Conservation (phyloP, 805 yeast species). For the Kuraishia hungarica region DNA sequence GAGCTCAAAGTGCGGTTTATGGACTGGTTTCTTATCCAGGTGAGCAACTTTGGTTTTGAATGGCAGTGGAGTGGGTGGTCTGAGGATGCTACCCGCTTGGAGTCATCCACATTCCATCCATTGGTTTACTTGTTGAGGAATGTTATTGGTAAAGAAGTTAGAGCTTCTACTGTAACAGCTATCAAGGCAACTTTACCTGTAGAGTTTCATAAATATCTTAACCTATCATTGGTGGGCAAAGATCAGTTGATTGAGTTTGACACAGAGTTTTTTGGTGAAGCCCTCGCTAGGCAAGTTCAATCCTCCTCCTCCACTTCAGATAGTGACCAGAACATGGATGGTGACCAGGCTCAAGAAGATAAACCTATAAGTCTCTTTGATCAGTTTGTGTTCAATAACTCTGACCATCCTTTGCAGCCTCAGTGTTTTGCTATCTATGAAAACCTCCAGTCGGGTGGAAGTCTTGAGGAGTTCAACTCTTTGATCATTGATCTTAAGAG, state of each 20-base stretch:
- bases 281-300: conserved; percentile 11
- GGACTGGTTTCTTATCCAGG: conserved; percentile 90
- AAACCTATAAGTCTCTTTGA: conserved; percentile 21
- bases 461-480: conserved; percentile 19
- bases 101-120: conserved; percentile 55
- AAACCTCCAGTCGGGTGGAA: conserved; percentile 20
- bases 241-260: conserved; percentile 30
- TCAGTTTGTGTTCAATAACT: conserved; percentile 24
- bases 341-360: conserved; percentile 9
- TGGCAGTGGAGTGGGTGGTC: conserved; percentile 99
- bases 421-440: conserved; percentile 22
- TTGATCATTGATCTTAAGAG: conserved; percentile 14
- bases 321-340: conserved; percentile 3
- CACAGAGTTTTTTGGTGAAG: conserved; percentile 21
- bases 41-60: conserved; percentile 87
- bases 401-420: conserved; percentile 23
- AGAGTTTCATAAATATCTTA: conserved; percentile 42
- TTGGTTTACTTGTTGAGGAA: conserved; percentile 65
- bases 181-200: conserved; percentile 65
- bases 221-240: conserved; percentile 27
- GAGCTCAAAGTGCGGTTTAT: conserved; percentile 66
- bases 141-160: conserved; percentile 73
- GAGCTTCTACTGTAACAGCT: conserved; percentile 68
- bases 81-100: conserved; percentile 38
- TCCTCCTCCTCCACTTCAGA: neutral